Base-by-base conservation (phyloP, 2,329 filamentous ascomycete genomes). In the Xylaria digitata region DNA sequence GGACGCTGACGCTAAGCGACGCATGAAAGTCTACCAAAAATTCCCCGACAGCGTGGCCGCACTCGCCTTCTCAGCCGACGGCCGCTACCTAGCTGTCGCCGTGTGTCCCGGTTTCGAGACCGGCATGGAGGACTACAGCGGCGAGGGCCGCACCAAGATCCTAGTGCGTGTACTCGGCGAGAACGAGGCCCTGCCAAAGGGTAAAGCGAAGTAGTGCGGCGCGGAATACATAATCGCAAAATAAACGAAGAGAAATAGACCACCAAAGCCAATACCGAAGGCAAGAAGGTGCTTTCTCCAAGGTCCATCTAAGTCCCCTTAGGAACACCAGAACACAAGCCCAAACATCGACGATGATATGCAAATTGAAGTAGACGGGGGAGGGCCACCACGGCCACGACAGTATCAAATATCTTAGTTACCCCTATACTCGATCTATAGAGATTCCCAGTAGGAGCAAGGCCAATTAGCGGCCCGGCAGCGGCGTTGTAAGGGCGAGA, bases 1-100 rank as follows among this genome's bases (percentile, higher is more conserved):
- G 94, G 94, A 97, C 78, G 94, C 92, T 9, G 90, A 94, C 74
- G 92, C 92, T 63, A 97, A 97, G 87, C 86, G 94, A 75, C 88
- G 94, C 78, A 92, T 97, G 79, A 88, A 93, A 76, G 92, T 96
- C 77, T 97, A 97, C 79, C 92, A 94, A 75, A 92, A 92, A 75
- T 93, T 94, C 65, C 86, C 90, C 17, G 89, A 93, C 49, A 93
- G 90, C 75, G 88, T 97, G 7, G 90, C 92, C 9, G 90, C 91
- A 0, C 81, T 97, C 67, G 87, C 87, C 1, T 97, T 97, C 78
- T 93, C 90, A 45, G 83, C 82, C 1, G 90, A 96, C 74, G 94
- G 94, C 7, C 91, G 86, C 72, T 91, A 89, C 70, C 83, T 97
- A 42, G 94, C 93, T 23, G 87, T 97, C 49, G 94, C 87, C 9